Conservation (phyloP, 441 rosid genomes). For the Corymbia citriodora region DNA sequence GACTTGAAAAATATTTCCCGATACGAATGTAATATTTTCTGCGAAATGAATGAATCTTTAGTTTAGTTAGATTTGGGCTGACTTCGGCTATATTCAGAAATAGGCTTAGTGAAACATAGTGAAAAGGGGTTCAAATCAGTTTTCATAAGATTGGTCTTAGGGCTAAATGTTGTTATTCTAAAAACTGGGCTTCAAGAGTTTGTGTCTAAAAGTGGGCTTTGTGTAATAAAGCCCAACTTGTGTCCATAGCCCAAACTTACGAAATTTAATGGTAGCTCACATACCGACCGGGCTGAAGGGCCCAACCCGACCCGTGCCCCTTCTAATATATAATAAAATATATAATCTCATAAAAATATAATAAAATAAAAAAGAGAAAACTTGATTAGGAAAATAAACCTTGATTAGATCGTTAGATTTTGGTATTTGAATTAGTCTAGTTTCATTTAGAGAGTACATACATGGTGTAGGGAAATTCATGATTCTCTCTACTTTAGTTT, state of each 20-base stretch:
- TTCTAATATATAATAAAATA: rapidly evolving
- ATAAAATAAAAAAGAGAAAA: no score
- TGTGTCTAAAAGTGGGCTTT: not conserved
- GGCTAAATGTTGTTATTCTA: not conserved
- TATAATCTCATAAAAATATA: not conserved
- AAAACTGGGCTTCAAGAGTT: not conserved
- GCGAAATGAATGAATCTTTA: no score
- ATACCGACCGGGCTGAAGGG: not conserved
- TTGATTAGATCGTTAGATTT: not conserved
- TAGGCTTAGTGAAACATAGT: not conserved
- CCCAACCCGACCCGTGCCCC: not conserved
- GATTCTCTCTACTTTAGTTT: not conserved
- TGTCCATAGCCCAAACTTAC: not conserved
- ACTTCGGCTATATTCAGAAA: not conserved
- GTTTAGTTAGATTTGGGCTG: no score
- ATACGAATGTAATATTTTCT: no score
- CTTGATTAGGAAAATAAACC: no score
- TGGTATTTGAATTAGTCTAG: no score
- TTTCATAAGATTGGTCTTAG: not conserved
- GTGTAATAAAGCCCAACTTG: not conserved
- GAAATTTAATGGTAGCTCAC: not conserved
- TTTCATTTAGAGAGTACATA: not conserved
- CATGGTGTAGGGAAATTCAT: not conserved
- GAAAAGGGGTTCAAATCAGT: not conserved
- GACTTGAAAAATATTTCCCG: not conserved